Conservation (phyloP, 129 eudicot species). For the Artemisia annua region DNA sequence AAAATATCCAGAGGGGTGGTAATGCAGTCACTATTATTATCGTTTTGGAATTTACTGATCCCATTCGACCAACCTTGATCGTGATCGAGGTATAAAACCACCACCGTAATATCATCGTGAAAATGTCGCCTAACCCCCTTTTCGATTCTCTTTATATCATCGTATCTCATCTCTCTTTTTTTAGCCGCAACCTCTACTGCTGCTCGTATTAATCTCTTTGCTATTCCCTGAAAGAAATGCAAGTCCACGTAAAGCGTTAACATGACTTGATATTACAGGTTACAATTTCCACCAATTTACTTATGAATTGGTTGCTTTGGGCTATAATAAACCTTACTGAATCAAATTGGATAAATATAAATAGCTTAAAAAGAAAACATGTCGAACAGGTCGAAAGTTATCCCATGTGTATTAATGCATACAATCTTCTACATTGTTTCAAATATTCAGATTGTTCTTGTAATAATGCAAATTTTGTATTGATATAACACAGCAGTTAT, state of each 20-base stretch:
- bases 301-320: neutral
- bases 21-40: slow-evolving; percentile 42
- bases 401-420: neutral
- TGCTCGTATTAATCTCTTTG: slow-evolving; percentile 62
- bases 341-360: neutral
- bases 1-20: slow-evolving; percentile 58
- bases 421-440: neutral
- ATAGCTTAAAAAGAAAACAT: neutral
- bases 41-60: slow-evolving; percentile 34
- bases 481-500: neutral
- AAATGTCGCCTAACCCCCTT: slow-evolving; percentile 74
- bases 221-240: slow-evolving; percentile 61
- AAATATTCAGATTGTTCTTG: neutral
- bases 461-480: neutral
- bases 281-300: neutral
- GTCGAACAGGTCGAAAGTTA: neutral
- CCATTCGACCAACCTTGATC: slow-evolving; percentile 39
- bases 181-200: slow-evolving; percentile 66
- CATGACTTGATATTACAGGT: neutral
- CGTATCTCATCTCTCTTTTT: slow-evolving; percentile 64
- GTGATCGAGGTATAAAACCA: slow-evolving; percentile 63
- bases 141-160: slow-evolving; percentile 62
- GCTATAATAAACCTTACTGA: neutral
- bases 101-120: slow-evolving; percentile 78
- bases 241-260: slow-evolving; percentile 6